Base-by-base conservation (phyloP, 163 green algal species). In the Chlorella variabilis region DNA sequence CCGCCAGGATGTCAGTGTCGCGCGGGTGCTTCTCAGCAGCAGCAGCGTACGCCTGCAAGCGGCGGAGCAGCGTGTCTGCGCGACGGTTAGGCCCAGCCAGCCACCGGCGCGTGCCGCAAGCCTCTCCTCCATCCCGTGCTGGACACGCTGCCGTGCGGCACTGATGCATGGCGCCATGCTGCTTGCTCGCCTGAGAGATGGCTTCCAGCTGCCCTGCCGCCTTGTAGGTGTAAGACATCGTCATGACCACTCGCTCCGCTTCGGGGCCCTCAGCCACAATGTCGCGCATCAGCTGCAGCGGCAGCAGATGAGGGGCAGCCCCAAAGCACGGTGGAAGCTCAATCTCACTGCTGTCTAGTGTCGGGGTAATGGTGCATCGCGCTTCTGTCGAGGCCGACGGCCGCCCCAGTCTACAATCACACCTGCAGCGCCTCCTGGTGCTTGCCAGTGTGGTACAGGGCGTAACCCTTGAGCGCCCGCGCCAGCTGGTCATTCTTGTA, bases 221-320 rank as follows among this genome's bases (percentile, higher is more conserved):
- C 65, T 87, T 86, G 58, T 91, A 92, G 0, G 93, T 85, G 29
- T 94, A 89, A 4, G 75, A 33, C 59, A 94, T 83, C 29, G 91
- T 93, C 69, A 89, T 84, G 13, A 96, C 84, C 34, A 94, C 85
- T 21, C 90, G 84, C 33, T 92, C 90, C 48, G 92, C 86, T n/a
- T 83, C 83, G 2, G 89, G 87, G 2, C 71, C 89, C 63, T 90
- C 84, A 3, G 56, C 36, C 68, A 94, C 77, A 25, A 90, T 81
- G 6, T 91, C 84, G 42, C 74, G 86, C 9, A 80, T 45, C 33
- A 80, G n/a, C 74, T 80, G 58, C 58, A 29, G 2, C 4, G 11
- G 11, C 11, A 54, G 45, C 45, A 54, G 15, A 54, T 54, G n/a
- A n/a, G n/a, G n/a, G n/a, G n/a, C n/a, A n/a, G n/a, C n/a, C n/a